A percentile compares a stretch with the other conserved stretches of the same genome.
Conservation (phyloP, 345 rosid genomes). For the Xanthoceras sorbifolium region DNA sequence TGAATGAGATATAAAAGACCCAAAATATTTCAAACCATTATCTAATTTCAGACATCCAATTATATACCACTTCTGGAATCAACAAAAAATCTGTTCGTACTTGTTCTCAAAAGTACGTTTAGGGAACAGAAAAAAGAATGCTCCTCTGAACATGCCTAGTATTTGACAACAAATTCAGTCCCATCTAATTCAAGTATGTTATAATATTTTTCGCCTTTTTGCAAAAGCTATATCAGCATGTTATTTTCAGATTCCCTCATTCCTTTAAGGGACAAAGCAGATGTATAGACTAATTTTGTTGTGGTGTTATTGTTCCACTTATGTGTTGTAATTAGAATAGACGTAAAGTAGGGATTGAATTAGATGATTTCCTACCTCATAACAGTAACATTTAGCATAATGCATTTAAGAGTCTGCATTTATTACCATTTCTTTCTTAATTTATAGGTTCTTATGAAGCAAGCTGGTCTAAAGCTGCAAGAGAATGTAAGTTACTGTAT, state of each 20-base stretch:
- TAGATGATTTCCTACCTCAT: neutral
- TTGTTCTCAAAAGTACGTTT: neutral
- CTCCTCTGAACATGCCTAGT: neutral
- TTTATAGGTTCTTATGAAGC: constrained; percentile 85
- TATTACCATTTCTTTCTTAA: neutral
- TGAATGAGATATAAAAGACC: neutral
- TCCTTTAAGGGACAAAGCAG: neutral
- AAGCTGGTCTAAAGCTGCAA: constrained; percentile 90
- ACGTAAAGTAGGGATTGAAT: neutral
- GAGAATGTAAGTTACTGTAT: constrained; percentile 63
- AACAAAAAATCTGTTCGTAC: neutral
- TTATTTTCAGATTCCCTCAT: neutral
- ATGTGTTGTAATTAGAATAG: neutral
- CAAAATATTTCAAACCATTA: neutral
- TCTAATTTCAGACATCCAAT: neutral
- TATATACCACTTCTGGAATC: neutral
- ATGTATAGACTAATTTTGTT: neutral
- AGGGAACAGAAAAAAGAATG: neutral
- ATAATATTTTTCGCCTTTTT: neutral
- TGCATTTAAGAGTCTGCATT: neutral
- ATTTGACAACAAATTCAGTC: neutral
- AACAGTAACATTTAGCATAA: neutral
- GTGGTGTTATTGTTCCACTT: neutral
- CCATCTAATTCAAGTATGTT: neutral
- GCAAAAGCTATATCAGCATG: no score